phyloP scores from a whole-genome alignment of 73 alveolate species.

The Tetrahymena malaccensis region DNA sequence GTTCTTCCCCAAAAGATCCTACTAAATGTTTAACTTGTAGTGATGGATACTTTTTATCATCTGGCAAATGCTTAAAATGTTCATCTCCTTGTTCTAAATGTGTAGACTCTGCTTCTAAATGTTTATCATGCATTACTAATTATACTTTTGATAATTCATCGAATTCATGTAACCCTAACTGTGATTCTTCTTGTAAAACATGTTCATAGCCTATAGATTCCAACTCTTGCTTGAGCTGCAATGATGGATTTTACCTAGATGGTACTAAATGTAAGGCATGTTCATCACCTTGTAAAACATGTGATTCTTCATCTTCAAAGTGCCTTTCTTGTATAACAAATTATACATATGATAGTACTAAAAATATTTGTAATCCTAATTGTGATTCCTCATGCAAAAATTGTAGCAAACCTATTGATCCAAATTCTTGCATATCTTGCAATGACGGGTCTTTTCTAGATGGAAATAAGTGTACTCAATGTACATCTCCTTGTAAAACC shows the following conservation, averaged over 20 bases:
- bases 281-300: not conserved
- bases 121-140: not conserved
- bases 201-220: not conserved
- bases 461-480: not conserved
- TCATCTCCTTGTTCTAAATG: not conserved
- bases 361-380: not conserved
- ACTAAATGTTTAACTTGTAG: not conserved
- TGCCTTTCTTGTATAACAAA: not conserved
- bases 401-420: not conserved
- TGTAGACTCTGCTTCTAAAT: not conserved
- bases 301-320: not conserved
- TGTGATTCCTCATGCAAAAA: not conserved
- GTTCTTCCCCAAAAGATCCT: not conserved
- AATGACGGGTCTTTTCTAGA: not conserved
- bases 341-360: not conserved
- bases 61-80: not conserved
- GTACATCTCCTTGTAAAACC: not conserved
- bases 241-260: not conserved
- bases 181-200: not conserved
- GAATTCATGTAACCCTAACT: not conserved
- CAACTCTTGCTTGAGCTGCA: not conserved
- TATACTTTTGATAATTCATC: not conserved
- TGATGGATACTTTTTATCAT: not conserved
- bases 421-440: not conserved
- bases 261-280: not conserved